These are phyloP conservation scores for barley (Hordeum vulgare) DNA, from an alignment of 176 grass and related monocot genomes.

Conservation along the genomic window MorexV3_pseudomolecules_assembly NC_058524.1:149403312-149403811, in stretches of 20 bases:
- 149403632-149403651: too few species aligned
- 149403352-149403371: neutral
- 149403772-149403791: too few species aligned
- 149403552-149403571: neutral
- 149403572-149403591: neutral
- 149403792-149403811: too few species aligned
- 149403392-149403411: neutral
- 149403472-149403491: neutral
- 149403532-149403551: neutral
- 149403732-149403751: too few species aligned
- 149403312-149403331: neutral
- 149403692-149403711: too few species aligned
- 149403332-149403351: neutral
- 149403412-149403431: neutral
- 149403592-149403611: too few species aligned
- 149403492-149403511: neutral
- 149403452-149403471: neutral
- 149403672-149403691: too few species aligned
- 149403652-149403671: too few species aligned
- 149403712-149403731: too few species aligned
- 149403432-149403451: neutral
- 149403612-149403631: too few species aligned
- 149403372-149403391: neutral
- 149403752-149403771: too few species aligned
- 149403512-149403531: neutral